Evolutionary conservation across 2,329 filamentous ascomycete genomes (phyloP).

Genomic region (Claviceps spartinae): DNA sequence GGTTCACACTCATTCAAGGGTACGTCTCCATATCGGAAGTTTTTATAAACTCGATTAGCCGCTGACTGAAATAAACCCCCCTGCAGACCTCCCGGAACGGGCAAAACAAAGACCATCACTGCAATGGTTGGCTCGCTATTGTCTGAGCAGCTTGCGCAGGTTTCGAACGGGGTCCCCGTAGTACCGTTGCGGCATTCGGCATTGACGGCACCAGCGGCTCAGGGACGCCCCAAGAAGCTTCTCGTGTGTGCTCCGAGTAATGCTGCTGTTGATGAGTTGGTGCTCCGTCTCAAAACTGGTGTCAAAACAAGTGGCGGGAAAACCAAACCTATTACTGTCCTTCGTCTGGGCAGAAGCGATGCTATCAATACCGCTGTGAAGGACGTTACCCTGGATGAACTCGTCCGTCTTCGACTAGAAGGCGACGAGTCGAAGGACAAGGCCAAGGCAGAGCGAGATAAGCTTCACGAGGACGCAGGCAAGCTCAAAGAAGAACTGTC

Average conservation of each 20-base stretch:
- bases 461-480: slow-evolving; percentile 48
- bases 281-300: slow-evolving; percentile 80
- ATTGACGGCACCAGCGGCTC: slow-evolving; percentile 11
- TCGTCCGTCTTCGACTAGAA: slow-evolving; percentile 64
- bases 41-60: not conserved
- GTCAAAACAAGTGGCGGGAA: slow-evolving; percentile 65
- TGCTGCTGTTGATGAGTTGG: slow-evolving; percentile 89
- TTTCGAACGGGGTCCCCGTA: slow-evolving; percentile 19
- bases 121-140: slow-evolving; percentile 80
- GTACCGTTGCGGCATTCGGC: slow-evolving; percentile 16
- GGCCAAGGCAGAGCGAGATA: slow-evolving; percentile 41
- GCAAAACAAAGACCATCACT: slow-evolving; percentile 96
- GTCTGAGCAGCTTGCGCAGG: slow-evolving; percentile 23
- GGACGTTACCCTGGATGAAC: slow-evolving; percentile 85
- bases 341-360: slow-evolving; percentile 81
- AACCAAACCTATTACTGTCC: slow-evolving; percentile 65
- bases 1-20: slow-evolving; percentile 92
- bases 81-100: slow-evolving; percentile 73
- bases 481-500: slow-evolving; percentile 65
- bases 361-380: slow-evolving; percentile 80
- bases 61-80: slow-evolving; percentile 15
- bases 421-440: slow-evolving; percentile 44
- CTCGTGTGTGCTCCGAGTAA: slow-evolving; percentile 98
- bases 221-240: slow-evolving; percentile 56
- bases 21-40: slow-evolving; percentile 21